phyloP scores from a whole-genome alignment of 345 rosid species.

The Brassica carinata region DNA sequence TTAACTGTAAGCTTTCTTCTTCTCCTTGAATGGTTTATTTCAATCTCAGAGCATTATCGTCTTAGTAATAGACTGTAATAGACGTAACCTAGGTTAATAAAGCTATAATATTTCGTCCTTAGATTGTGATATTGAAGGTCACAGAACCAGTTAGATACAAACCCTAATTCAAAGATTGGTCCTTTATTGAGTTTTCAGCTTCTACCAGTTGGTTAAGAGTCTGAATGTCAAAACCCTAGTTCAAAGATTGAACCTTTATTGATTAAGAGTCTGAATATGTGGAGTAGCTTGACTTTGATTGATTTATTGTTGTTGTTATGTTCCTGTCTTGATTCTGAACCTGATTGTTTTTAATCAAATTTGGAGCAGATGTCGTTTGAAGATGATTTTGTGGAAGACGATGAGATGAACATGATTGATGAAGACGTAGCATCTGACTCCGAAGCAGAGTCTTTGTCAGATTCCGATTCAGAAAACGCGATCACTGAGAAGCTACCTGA shows the following conservation, averaged over 20 bases:
- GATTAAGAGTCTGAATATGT: neutral
- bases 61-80: neutral
- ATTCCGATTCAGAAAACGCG: constrained; percentile 60
- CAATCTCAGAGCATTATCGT: neutral
- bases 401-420: constrained; percentile 45
- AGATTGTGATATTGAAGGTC: neutral
- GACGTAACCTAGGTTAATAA: neutral
- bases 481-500: constrained; percentile 59
- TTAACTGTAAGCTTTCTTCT: constrained; percentile 30
- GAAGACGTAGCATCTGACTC: constrained; percentile 44
- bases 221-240: neutral
- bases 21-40: neutral
- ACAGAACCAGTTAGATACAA: neutral
- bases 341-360: neutral
- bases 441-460: constrained; percentile 58
- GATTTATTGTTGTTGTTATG: neutral
- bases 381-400: constrained; percentile 47
- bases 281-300: neutral
- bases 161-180: neutral
- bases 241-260: neutral
- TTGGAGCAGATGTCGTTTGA: constrained; percentile 38
- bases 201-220: neutral
- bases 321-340: neutral
- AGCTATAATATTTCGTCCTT: neutral
- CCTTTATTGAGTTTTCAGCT: neutral